A percentile compares a stretch with the other conserved stretches of the same genome.
These are phyloP conservation scores for Aureobasidium zeae DNA, from an alignment of 2,329 filamentous ascomycete genomes.

Conservation along the genomic window DNA sequence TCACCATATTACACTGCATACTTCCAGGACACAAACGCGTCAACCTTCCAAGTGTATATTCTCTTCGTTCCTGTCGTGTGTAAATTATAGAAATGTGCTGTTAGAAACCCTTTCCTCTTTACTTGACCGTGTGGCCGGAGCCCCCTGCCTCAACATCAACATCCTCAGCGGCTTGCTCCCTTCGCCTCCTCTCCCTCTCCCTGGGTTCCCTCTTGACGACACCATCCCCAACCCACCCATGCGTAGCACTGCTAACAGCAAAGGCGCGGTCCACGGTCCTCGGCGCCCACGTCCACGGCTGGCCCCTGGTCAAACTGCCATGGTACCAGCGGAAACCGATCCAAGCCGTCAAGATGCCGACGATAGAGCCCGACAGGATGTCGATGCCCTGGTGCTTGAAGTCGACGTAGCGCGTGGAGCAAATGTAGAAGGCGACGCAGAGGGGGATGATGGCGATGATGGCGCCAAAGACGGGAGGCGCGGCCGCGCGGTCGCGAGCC, in stretches of 20 bases:
- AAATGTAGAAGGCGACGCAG: constrained; percentile 67
- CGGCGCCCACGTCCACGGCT: constrained; percentile 84
- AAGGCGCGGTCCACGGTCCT: constrained; percentile 65
- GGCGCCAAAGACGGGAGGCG: constrained; percentile 73
- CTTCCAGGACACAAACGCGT: not conserved
- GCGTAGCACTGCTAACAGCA: not conserved
- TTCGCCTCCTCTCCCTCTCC: constrained; percentile 5
- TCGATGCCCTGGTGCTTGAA: constrained; percentile 91
- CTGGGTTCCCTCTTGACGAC: not conserved
- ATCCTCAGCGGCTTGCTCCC: constrained; percentile 10
- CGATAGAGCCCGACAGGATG: constrained; percentile 71
- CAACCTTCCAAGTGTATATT: not conserved
- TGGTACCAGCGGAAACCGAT: constrained; percentile 82
- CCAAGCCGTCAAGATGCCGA: constrained; percentile 62
- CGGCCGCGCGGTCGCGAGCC: constrained; percentile 39
- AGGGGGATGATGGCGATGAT: constrained; percentile 61
- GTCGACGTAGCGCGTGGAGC: constrained; percentile 78
- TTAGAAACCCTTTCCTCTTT: too few relatives aligned
- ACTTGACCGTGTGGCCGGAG: not conserved
- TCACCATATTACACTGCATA: too few relatives aligned
- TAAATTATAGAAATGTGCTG: too few relatives aligned
- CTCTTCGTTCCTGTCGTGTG: too few relatives aligned
- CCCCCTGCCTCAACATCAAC: constrained; percentile 10
- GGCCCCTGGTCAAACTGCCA: constrained; percentile 65
- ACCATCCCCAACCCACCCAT: constrained; percentile 11